Evolutionary conservation across 2,329 filamentous ascomycete genomes (phyloP), one percentile per base, ranked within the genome.

Genomic region (Xylaria polymorpha): DNA sequence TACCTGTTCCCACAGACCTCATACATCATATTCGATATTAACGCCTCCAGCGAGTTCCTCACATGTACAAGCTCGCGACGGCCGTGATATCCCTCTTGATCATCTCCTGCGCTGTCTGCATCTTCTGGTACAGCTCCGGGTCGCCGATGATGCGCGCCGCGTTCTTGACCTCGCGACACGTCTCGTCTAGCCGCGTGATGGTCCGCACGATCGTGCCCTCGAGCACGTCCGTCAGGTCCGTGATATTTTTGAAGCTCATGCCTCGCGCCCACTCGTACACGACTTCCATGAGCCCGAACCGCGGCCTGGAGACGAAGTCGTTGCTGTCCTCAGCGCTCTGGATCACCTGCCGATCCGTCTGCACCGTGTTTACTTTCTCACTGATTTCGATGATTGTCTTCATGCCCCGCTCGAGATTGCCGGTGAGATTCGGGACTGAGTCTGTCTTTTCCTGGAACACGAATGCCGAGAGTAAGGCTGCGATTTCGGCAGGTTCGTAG

Each of bases 241-340:
- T 98, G 74, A 99, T 99, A 73, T 96, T 95, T 82, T 97, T 97
- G 86, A 99, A 99, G 61, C 93, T 95, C 94, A 98, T 98, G 32
- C 96, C 96, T 59, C 94, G 86, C 10, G 96, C 96, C 96, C 96
- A 99, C 81, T 99, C 96, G 79, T 98, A 98, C 41, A 99, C 97
- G 0, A 99, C 96, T 81, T 99, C 96, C 79, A 97, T 94, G 65
- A 99, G 87, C 1, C 95, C 96, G 78, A 99, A 99, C 10, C 95
- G 88, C 1, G 94, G 94, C 64, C 91, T 87, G 68, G 90, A 94
- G 43, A 93, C 92, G 77, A 98, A 98, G 80, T 98, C 95, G 76
- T 97, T 97, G 67, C 91, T 92, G 78, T 98, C 95, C 64, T 98
- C 95, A 1, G 91, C 87, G 0, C 92, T 93, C 67, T 97, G 88